Base-by-base conservation (phyloP, 1,284 basidiomycete genomes). In the Cryptococcus sp. region DNA sequence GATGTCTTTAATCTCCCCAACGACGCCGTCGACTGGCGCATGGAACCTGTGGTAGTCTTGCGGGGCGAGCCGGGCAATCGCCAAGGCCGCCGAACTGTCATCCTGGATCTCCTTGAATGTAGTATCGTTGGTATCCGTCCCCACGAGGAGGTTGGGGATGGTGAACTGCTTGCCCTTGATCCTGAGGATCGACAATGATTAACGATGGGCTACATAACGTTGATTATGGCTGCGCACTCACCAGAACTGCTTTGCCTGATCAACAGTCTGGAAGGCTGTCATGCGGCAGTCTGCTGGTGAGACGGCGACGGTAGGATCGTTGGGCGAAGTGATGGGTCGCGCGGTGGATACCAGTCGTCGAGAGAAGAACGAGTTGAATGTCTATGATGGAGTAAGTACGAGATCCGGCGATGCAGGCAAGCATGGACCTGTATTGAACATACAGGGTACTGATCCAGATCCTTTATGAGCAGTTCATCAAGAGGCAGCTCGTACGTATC, bases 41-140 rank as follows among this genome's bases (percentile, higher is more conserved):
- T 93, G 91, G 82, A 90, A 93, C 22, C 90, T 85, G 71, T 92
- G 90, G 67, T 92, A 93, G 72, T 93, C 91, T 40, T 87, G 85
- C 0, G 89, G 90, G 0, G 89, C 89, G 17, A 91, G 83, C 20
- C 88, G 83, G 17, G 67, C 53, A 16, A 78, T 69, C 2, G 67
- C 68, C 2, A 78, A 23, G 11, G 65, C 58, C 20, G 67, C 64
- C 10, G 54, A 56, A 1, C 19, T 19, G 46, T 76, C 75, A 3
- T 64, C 63, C 11, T 64, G 60, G 15, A 80, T 58, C 7, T 68
- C 67, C n/a, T 73, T 63, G 79, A 90, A 90, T 46, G 76, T 62
- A n/a, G 54, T 54, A 16, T 75, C 57, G n/a, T 67, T 55, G 52
- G 85, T 83, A 10, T 77, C 63, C 5, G 75, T 75, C 11, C 84